Evolutionary conservation across 345 rosid genomes (phyloP), one percentile per base, ranked within the genome.

Genomic region (Cardamine resedifolia): DNA sequence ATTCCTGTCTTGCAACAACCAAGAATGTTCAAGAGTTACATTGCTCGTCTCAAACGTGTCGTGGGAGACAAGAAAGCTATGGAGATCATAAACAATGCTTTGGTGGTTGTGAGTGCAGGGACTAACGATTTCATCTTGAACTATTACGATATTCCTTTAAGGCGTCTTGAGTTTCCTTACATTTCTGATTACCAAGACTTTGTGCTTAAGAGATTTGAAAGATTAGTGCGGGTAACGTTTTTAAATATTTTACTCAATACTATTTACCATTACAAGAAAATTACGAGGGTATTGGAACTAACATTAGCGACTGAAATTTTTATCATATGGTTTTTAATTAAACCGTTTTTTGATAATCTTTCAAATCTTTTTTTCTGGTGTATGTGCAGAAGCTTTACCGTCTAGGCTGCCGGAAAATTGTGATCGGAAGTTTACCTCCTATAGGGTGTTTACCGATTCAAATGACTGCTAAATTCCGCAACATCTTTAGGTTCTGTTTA

Each of bases 391-490:
- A 77, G 48, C 64, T 86, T 23, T 82, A 87, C 47, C 41, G 67
- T 21, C 63, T 75, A 19, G 92, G 89, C 33, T 58, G 80, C 63
- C 81, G 85, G 12, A 73, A 55, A 12, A 76, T 86, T 26, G 47
- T 66, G 10, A 47, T 86, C 16, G 80, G 71, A 10, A 89, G 94
- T 16, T 77, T 86, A 12, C 86, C 89, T 2, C 96, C 89, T 3
- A 64, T 84, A 1, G 90, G 96, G 0, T 89, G 94, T 66, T 51
- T 88, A 27, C 94, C 94, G 4, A 16, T 85, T 12, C 92, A 86
- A 34, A 72, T 79, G 74, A 79, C 84, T 14, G 45, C 64, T 34
- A 63, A 63, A 39, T 36, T 76, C 20, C 64, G 59, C 27, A 61
- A 3, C 64, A 9, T 51, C 15, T 49, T 12, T 16, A 72, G 70